phyloP scores from a whole-genome alignment of 192 early-diverging fungal species.

The Spizellomyces punctatus region DNA sequence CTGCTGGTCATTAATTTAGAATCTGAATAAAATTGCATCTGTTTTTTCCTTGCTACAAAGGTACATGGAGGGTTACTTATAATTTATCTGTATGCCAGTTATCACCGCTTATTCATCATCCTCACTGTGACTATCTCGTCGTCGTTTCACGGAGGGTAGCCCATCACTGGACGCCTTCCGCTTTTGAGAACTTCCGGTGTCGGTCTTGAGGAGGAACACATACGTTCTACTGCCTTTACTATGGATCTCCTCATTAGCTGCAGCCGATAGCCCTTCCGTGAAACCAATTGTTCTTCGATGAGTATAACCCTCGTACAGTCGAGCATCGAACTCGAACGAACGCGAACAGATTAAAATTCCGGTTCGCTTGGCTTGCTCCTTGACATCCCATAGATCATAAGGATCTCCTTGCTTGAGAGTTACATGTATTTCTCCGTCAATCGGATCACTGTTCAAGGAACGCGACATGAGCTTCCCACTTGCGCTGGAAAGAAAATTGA shows the following conservation, averaged over 20 bases:
- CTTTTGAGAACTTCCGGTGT: neutral
- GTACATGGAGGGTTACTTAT: neutral
- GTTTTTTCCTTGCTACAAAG: neutral
- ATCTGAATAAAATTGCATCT: neutral
- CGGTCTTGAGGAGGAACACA: neutral
- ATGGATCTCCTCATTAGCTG: slow-evolving; percentile 78
- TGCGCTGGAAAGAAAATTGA: slow-evolving; percentile 33
- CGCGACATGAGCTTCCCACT: slow-evolving; percentile 3
- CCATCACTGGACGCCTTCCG: neutral
- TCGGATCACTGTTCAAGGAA: neutral
- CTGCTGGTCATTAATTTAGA: neutral
- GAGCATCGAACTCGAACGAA: slow-evolving; percentile 65
- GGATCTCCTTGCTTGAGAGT: slow-evolving; percentile 84
- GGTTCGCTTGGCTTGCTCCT: slow-evolving; percentile 69
- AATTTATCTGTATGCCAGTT: no score
- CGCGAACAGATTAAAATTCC: slow-evolving; percentile 51
- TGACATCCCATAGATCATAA: slow-evolving; percentile 88
- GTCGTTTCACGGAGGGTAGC: neutral
- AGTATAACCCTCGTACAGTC: slow-evolving; percentile 80
- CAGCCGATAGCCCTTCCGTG: slow-evolving; percentile 74
- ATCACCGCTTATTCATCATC: neutral
- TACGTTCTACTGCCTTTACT: slow-evolving; percentile 63
- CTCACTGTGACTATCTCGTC: slow-evolving; percentile 17
- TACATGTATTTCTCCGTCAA: slow-evolving; percentile 72
- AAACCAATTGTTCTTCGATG: slow-evolving; percentile 97